Conservation (phyloP, 805 yeast genomes). For the Zygotorulaspora sp. region DNA sequence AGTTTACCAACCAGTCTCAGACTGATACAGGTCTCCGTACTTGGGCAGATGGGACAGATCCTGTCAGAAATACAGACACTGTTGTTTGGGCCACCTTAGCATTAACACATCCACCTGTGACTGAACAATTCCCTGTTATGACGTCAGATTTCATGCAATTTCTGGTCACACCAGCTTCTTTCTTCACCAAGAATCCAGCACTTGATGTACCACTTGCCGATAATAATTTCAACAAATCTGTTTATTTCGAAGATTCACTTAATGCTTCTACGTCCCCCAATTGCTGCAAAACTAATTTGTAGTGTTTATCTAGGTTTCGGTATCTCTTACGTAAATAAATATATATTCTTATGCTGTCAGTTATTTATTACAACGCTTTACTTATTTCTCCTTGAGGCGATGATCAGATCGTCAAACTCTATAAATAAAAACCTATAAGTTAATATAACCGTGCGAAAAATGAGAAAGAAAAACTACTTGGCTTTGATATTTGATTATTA, state of each 20-base stretch:
- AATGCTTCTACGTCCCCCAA: slow-evolving; percentile 16
- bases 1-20: slow-evolving; percentile 76
- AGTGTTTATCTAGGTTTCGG: no score
- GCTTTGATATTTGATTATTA: no score
- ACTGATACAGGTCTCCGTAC: slow-evolving; percentile 63
- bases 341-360: no score
- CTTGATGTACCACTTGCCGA: slow-evolving; percentile 70
- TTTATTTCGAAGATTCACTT: slow-evolving; percentile 34
- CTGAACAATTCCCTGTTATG: slow-evolving; percentile 88
- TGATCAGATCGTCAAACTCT: no score
- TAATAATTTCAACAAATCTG: slow-evolving; percentile 63
- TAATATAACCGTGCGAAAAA: no score
- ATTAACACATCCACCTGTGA: slow-evolving; percentile 75
- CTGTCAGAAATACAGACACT: slow-evolving; percentile 67
- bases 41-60: slow-evolving; percentile 66
- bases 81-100: slow-evolving; percentile 82
- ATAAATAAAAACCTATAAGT: no score
- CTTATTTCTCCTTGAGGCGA: no score
- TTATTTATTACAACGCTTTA: no score
- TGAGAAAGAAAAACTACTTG: no score
- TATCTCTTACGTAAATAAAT: no score
- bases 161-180: slow-evolving; percentile 63
- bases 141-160: slow-evolving; percentile 75
- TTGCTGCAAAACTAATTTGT: slow-evolving; percentile 20
- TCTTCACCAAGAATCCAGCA: slow-evolving; percentile 75